A percentile compares a stretch with the other conserved stretches of the same genome.
Evolutionary conservation across 108 stramenopile genomes (phyloP).

Genomic region (Skeletonema tropicum): DNA sequence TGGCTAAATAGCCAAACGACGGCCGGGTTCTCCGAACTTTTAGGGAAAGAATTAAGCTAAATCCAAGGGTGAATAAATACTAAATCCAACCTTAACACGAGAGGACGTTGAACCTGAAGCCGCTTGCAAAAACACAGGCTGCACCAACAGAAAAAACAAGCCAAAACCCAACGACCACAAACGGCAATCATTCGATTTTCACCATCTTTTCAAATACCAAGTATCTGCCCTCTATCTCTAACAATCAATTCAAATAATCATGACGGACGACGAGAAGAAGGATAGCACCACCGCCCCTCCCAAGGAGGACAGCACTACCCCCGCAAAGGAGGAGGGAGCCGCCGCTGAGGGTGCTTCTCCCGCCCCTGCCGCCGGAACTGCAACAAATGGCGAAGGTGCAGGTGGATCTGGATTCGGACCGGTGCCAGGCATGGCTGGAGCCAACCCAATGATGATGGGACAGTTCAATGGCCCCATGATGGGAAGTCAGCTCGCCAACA

Average conservation of each 20-base stretch:
- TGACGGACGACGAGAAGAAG: not conserved
- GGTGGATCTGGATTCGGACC: not conserved
- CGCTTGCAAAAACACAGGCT: not conserved
- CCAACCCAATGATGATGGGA: constrained; percentile 3
- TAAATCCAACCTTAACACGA: not conserved
- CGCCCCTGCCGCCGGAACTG: not conserved
- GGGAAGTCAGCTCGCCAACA: not conserved
- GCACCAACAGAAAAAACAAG: no score
- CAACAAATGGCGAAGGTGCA: not conserved
- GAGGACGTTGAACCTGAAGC: not conserved
- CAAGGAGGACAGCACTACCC: not conserved
- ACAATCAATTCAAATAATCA: not conserved
- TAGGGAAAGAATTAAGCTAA: no score
- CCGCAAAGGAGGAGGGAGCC: not conserved
- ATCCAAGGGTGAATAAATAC: no score
- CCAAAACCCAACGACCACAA: not conserved
- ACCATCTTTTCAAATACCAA: not conserved
- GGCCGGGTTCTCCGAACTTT: no score
- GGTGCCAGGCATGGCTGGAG: not conserved
- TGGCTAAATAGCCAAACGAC: no score
- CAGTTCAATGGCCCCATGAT: not conserved
- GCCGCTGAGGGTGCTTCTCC: not conserved
- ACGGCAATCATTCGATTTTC: constrained; percentile 3
- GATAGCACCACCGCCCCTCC: not conserved
- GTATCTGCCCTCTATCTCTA: not conserved